A percentile compares a stretch with the other conserved stretches of the same genome.
Conservation (phyloP, 2,329 filamentous ascomycete genomes). For the Grosmannia clavigera region DNA sequence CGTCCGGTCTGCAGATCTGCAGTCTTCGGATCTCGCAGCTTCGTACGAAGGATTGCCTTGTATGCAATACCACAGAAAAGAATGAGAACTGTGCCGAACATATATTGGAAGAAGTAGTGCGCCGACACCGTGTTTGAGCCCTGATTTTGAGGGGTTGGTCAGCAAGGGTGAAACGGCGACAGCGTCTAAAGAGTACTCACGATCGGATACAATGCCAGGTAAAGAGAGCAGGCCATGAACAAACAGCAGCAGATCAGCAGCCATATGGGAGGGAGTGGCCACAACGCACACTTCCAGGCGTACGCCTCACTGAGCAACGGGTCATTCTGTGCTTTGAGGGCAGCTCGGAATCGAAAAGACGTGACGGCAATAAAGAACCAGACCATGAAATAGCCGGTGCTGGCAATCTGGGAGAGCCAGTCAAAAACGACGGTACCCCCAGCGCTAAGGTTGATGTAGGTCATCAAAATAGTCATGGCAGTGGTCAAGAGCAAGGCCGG, state of each 20-base stretch:
- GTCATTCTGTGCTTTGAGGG: constrained; percentile 3
- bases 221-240: constrained; percentile 3
- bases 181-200: not conserved
- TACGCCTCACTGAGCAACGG: not conserved
- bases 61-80: not conserved
- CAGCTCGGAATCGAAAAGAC: constrained; percentile 5
- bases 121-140: constrained; percentile 1
- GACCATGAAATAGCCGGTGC: constrained; percentile 7
- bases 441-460: constrained; percentile 31
- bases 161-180: not conserved
- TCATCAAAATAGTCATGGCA: constrained; percentile 13
- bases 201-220: constrained; percentile 6
- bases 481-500: constrained; percentile 29
- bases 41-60: not conserved
- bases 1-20: not conserved
- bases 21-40: not conserved
- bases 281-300: constrained; percentile 3
- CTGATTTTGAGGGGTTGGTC: not conserved
- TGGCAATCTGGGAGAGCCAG: constrained; percentile 34
- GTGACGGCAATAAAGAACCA: constrained; percentile 5
- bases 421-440: constrained; percentile 42
- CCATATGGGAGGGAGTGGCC: constrained; percentile 3
- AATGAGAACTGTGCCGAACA: constrained; percentile 4
- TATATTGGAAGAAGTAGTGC: constrained; percentile 6
- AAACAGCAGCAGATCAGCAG: constrained; percentile 1